Percentiles rank a stretch among this genome's conserved stretches.
Evolutionary conservation across 345 rosid genomes (phyloP).

Genomic region (Carallia brachiata): DNA sequence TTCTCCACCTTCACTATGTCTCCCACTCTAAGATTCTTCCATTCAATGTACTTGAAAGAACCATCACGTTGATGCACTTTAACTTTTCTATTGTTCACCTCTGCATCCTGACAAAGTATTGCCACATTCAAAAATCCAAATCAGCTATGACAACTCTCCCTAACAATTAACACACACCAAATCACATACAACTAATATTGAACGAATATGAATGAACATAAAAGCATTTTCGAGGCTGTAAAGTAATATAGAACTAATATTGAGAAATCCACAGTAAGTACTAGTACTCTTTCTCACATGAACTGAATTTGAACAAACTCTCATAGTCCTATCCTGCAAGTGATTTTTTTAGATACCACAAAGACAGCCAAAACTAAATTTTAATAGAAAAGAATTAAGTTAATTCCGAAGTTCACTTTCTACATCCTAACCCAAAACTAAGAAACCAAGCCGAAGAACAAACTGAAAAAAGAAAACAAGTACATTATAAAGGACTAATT

Average conservation of each 20-base stretch:
- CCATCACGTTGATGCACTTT: constrained; percentile 60
- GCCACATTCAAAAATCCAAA: background rate
- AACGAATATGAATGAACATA: no score
- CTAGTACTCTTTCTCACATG: background rate
- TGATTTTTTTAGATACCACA: background rate
- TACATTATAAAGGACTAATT: background rate
- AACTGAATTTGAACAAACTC: no score
- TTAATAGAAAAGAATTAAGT: background rate
- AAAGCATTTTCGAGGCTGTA: background rate
- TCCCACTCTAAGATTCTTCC: constrained; percentile 80
- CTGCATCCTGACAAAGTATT: constrained; percentile 53
- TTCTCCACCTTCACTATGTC: constrained; percentile 82
- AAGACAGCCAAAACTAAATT: background rate
- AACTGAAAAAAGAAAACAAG: no score
- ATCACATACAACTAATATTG: background rate
- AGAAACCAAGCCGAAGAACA: background rate
- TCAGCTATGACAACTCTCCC: background rate
- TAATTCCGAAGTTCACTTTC: background rate
- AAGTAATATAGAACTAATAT: background rate
- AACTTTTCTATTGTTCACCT: constrained; percentile 78
- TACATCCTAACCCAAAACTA: background rate
- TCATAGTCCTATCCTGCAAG: background rate
- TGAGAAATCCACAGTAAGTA: background rate
- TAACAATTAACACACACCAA: background rate
- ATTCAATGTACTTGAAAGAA: constrained; percentile 44